phyloP scores from a whole-genome alignment of 306 rosid genomes.

The Parietaria judaica region DNA sequence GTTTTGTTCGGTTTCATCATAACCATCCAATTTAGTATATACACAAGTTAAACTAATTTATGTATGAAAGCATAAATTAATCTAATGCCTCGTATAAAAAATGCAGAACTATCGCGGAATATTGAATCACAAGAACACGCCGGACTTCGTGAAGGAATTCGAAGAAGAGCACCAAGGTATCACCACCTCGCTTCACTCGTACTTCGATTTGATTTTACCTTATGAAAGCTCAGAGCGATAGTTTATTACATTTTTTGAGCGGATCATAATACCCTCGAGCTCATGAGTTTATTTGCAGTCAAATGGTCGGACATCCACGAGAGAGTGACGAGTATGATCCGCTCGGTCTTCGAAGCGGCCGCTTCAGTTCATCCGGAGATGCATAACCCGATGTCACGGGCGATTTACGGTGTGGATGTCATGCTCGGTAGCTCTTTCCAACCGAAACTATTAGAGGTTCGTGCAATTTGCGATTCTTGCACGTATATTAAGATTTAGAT shows the following conservation, averaged over 20 bases:
- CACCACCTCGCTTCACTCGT: conserved; percentile 1
- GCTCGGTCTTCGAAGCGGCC: conserved; percentile 80
- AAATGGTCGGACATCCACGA: conserved; percentile 75
- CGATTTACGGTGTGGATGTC: conserved; percentile 90
- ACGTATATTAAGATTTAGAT: not conserved
- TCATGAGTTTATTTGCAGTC: conserved; percentile 36
- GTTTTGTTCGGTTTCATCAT: too few species aligned
- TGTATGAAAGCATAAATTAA: too few species aligned
- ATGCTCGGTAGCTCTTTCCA: conserved; percentile 70
- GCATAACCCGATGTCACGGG: conserved; percentile 71
- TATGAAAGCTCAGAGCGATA: not conserved
- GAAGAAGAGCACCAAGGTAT: conserved; percentile 90
- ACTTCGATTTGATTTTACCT: conserved; percentile 8
- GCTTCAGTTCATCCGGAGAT: conserved; percentile 78
- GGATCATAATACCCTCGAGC: not conserved
- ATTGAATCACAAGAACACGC: conserved; percentile 53
- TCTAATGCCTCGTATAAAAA: not conserved
- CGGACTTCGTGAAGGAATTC: conserved; percentile 77
- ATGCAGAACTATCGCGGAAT: conserved; percentile 75
- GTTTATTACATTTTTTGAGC: not conserved
- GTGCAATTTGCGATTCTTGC: not conserved
- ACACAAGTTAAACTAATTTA: too few species aligned
- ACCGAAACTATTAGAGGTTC: conserved; percentile 89
- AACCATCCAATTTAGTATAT: too few species aligned
- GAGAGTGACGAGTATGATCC: conserved; percentile 60